A percentile compares a stretch with the other conserved stretches of the same genome.
Conservation (phyloP, 345 rosid genomes). For the Salix purpurea region DNA sequence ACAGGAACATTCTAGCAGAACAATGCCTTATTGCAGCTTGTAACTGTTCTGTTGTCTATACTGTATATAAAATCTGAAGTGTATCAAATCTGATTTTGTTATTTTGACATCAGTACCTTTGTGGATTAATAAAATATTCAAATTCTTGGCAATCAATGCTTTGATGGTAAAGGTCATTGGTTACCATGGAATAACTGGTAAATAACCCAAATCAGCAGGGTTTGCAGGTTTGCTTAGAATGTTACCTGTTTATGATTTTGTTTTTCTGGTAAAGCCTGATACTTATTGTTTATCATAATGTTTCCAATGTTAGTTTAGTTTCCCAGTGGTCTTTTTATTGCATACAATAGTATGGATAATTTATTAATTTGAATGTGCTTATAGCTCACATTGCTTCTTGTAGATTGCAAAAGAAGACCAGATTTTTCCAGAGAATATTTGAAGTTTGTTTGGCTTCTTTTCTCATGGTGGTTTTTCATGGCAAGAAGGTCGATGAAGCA, state of each 20-base stretch:
- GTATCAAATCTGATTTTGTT: no score
- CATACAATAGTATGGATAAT: background rate
- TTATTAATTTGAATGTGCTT: background rate
- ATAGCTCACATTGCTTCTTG: conserved; percentile 5
- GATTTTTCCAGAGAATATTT: background rate
- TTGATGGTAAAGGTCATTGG: background rate
- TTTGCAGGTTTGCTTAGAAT: conserved; percentile 8
- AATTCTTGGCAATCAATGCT: background rate
- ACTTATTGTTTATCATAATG: no score
- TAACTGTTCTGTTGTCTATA: background rate
- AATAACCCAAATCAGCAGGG: background rate
- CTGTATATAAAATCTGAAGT: background rate
- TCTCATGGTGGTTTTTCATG: background rate
- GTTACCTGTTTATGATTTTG: background rate
- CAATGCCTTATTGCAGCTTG: no score
- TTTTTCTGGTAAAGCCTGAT: background rate
- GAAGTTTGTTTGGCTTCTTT: background rate
- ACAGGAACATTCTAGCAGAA: no score
- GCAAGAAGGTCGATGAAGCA: background rate
- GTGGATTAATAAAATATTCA: background rate
- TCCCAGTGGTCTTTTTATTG: background rate
- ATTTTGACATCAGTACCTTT: no score
- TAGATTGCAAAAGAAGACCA: conserved; percentile 4
- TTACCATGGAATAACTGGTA: background rate
- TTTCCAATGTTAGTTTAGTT: background rate